Evolutionary conservation across 179 eudicot species (phyloP).

Genomic region (Beta lomatogona): DNA sequence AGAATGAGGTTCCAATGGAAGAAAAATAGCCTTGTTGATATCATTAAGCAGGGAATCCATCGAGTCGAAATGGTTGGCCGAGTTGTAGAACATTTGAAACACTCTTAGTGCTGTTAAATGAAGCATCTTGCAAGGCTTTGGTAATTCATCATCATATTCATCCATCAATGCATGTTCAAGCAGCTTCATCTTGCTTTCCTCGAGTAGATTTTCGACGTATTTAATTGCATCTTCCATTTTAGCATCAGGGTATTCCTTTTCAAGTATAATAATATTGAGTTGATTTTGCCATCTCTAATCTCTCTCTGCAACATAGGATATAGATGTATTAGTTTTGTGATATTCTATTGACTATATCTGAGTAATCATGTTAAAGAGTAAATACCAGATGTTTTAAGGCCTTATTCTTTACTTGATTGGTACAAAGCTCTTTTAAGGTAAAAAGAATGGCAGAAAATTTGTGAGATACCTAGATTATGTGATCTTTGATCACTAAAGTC

Average conservation of each 20-base stretch:
- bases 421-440: too few relatives aligned
- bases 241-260: constrained; percentile 32
- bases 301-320: constrained; percentile 32
- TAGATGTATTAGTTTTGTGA: too few relatives aligned
- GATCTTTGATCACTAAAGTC: too few relatives aligned
- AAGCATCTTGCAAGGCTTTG: constrained; percentile 31
- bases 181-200: constrained; percentile 32
- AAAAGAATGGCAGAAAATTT: too few relatives aligned
- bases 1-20: constrained; percentile 22
- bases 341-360: too few relatives aligned
- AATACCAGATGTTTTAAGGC: too few relatives aligned
- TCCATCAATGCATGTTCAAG: constrained; percentile 35
- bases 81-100: constrained; percentile 49
- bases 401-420: too few relatives aligned
- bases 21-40: constrained; percentile 40
- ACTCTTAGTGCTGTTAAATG: constrained; percentile 39
- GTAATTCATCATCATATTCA: constrained; percentile 18
- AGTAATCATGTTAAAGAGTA: too few relatives aligned
- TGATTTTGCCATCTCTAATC: constrained; percentile 39
- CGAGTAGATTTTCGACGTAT: constrained; percentile 25
- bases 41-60: constrained; percentile 34
- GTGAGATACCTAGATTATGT: too few relatives aligned
- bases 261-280: constrained; percentile 37
- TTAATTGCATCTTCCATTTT: constrained; percentile 35
- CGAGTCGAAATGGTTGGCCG: constrained; percentile 38